Conservation (phyloP, 768 basidiomycete species). For the Hirschioporus abietinus region DNA sequence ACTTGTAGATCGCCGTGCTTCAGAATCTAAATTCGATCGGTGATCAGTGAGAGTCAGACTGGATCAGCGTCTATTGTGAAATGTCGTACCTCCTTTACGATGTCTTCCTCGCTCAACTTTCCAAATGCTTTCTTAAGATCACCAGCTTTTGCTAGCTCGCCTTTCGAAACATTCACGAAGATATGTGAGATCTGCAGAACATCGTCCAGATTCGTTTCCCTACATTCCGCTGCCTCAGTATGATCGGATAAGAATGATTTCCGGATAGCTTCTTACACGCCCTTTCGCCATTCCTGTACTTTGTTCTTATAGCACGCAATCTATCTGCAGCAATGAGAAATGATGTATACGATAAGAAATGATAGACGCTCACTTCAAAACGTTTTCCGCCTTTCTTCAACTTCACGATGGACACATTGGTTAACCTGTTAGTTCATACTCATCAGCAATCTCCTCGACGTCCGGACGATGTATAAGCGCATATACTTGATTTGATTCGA, state of each 20-base stretch:
- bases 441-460: neutral
- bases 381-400: conserved; percentile 97
- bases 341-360: neutral
- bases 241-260: conserved; percentile 3
- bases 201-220: conserved; percentile 91
- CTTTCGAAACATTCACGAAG: conserved; percentile 95
- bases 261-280: conserved; percentile 54
- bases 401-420: conserved; percentile 94
- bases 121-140: conserved; percentile 93
- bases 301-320: conserved; percentile 99
- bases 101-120: conserved; percentile 61
- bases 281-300: conserved; percentile 92
- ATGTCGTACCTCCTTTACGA: conserved; percentile 70
- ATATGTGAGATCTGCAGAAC: conserved; percentile 96
- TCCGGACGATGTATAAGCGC: conserved; percentile 6
- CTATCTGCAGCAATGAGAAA: conserved; percentile 30
- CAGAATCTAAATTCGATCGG: conserved; percentile 55
- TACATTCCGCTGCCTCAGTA: conserved; percentile 22
- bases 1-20: conserved; percentile 97
- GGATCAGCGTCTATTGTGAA: neutral
- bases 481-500: conserved; percentile 84
- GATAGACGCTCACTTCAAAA: conserved; percentile 71
- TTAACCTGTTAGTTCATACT: conserved; percentile 53
- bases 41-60: neutral
- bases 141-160: conserved; percentile 81